Base-by-base conservation (phyloP, 805 yeast genomes). In the Jamesozyma hellenica region DNA sequence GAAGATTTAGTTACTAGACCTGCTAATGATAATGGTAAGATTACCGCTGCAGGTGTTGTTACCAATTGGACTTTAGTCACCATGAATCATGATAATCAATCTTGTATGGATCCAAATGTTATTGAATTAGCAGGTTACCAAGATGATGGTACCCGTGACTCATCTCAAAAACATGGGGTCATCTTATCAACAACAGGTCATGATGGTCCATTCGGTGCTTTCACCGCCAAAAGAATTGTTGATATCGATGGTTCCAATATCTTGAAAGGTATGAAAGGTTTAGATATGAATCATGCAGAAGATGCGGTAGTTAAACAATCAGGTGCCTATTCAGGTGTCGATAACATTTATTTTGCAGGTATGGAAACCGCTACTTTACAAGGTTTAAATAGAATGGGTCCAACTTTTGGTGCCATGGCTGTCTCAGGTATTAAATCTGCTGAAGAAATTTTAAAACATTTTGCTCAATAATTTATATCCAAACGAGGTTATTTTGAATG, bases 121-220 rank as follows among this genome's bases (percentile, higher is more conserved):
- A 77, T 81, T 66, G 81, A 80, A 53, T 67, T 68, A 35, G 57
- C 68, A 21, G 63, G 63, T 30, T 58, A 56, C 51, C 40, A 50
- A 29, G 40, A 54, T 29, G 59, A 58, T 36, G 63, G 63, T 35
- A 38, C 56, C 13, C 50, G 60, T 32, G 63, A 58, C 32, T 69
- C 44, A 58, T 66, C 55, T 29, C 43, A 51, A 41, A 58, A 53
- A 43, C 60, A 56, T 41, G 63, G 63, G 52, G 75, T 82, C 41
- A 75, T 81, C 42, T 66, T 82, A 42, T 79, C 86, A 13, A 75
- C 86, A 46, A 75, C 85, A 26, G 90, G 88, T 43, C 88, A 81
- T 55, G 90, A 81, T 57, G 88, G 90, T 52, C 87, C 86, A 38
- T 78, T 80, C 63, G 88, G 88, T 43, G 87, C 88, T 7, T 79